Base-by-base conservation (phyloP, 257 asterid genomes). In the Coffea canephora region DNA sequence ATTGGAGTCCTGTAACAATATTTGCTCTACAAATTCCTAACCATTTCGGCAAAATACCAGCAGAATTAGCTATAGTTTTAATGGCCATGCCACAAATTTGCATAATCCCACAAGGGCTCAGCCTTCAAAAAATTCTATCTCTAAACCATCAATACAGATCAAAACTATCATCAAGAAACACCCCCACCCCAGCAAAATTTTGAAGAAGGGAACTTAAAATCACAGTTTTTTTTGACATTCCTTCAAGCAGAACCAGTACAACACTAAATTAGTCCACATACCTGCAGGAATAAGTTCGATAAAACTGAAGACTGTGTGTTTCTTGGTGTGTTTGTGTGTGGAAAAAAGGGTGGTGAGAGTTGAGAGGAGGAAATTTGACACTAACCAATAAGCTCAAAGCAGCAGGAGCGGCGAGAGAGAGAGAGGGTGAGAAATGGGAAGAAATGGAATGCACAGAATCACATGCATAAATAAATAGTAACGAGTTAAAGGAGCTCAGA, bases 171-270 rank as follows among this genome's bases (percentile, higher is more conserved):
- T 15, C 43, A 61, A 61, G 39, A 57, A 61, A 14, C 57, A 75
- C 13, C 19, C 62, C 62, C 41, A 18, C 50, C 36, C 21, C 21
- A n/a, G 39, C 5, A 41, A 50, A 50, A 23, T 6, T 34, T 31
- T 2, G n/a, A 50, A n/a, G 4, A 4, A 66, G 34, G 19, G 16
- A 12, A 12, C 0, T 1, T n/a, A 76, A 14, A 52, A 52, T 21
- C 69, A 2, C 6, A 46, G 39, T 34, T 52, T 55, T 55, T 25
- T 36, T 54, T 54, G 81, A 45, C 81, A 78, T 69, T 78, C 23
- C 54, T 54, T 69, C 81, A 69, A 78, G 41, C 81, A 78, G 69
- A 78, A 6, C 31, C 25, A 23, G 59, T 36, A 16, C 68, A 69
- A 65, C 34, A 5, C 70, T 45, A 57, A 68, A 6, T 10, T 41